Conservation (phyloP, 352 stramenopile species). For the Globisporangium heterothallicum region DNA sequence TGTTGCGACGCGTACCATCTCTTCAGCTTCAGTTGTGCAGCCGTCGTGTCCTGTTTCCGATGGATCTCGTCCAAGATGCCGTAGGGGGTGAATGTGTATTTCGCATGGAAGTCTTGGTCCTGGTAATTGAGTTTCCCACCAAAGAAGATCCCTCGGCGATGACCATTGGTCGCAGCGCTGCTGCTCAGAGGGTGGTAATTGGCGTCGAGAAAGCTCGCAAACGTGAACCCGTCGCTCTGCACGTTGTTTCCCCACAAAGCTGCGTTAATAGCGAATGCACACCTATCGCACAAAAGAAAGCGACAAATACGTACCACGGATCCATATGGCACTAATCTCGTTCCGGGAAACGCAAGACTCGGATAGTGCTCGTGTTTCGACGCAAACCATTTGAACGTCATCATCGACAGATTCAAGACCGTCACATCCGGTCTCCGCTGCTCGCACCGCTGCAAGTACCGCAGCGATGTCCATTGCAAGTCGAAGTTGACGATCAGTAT, state of each 20-base stretch:
- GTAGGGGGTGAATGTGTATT: conserved; percentile 46
- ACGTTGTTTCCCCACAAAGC: no score
- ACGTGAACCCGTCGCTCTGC: conserved; percentile 42
- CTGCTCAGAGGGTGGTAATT: conserved; percentile 22
- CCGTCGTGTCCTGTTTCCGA: conserved; percentile 8
- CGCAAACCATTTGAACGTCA: conserved; percentile 82
- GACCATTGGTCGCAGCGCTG: not conserved
- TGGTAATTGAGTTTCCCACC: conserved; percentile 75
- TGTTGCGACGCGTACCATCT: conserved; percentile 45
- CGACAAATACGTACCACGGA: conserved; percentile 18
- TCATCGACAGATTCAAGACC: conserved; percentile 89
- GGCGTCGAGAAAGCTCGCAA: conserved; percentile 34
- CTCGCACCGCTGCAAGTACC: conserved; percentile 91
- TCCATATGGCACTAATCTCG: conserved; percentile 33
- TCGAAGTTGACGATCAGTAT: conserved; percentile 92
- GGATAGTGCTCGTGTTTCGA: conserved; percentile 68
- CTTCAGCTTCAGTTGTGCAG: conserved; percentile 16
- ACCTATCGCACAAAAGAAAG: not conserved
- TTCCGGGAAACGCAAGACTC: conserved; percentile 56
- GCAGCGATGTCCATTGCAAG: conserved; percentile 86
- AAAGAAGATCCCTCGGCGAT: conserved; percentile 66
- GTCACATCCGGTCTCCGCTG: conserved; percentile 61
- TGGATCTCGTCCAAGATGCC: conserved; percentile 57
- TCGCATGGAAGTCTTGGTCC: conserved; percentile 41
- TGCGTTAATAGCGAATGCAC: no score